A percentile compares a stretch with the other conserved stretches of the same genome.
These are phyloP conservation scores for Cyphellophora attinorum DNA, from an alignment of 2,329 filamentous ascomycete genomes.

Conservation along the genomic window DNA sequence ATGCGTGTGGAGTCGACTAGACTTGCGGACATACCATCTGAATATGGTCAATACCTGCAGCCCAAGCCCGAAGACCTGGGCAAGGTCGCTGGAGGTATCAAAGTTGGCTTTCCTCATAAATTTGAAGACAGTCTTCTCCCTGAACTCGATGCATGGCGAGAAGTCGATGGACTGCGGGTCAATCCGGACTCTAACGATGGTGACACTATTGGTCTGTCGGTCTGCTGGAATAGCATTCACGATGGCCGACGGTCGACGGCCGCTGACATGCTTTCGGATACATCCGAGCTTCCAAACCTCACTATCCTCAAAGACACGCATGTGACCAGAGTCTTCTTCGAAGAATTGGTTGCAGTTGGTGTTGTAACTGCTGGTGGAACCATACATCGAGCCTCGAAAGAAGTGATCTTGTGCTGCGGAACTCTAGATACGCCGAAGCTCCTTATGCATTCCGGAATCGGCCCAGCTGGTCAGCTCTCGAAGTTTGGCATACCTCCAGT, in stretches of 20 bases:
- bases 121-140: constrained; percentile 41
- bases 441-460: constrained; percentile 40
- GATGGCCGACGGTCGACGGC: constrained; percentile 43
- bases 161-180: constrained; percentile 37
- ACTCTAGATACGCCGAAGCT: constrained; percentile 31
- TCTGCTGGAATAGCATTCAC: constrained; percentile 36
- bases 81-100: constrained; percentile 35
- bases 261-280: constrained; percentile 35
- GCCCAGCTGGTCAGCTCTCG: constrained; percentile 31
- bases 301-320: constrained; percentile 40
- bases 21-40: constrained; percentile 37
- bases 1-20: constrained; percentile 47
- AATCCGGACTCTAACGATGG: constrained; percentile 52
- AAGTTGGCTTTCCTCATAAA: constrained; percentile 38
- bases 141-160: constrained; percentile 38
- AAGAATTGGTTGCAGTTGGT: constrained; percentile 36
- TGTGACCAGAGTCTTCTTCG: constrained; percentile 39
- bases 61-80: constrained; percentile 41
- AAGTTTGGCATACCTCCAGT: constrained; percentile 32
- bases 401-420: constrained; percentile 31
- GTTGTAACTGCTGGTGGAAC: constrained; percentile 32
- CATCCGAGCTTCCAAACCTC: constrained; percentile 40
- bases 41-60: constrained; percentile 37
- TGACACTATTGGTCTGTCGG: constrained; percentile 47
- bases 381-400: constrained; percentile 27